These are phyloP conservation scores for Agroathelia rolfsii DNA, from an alignment of 1,284 basidiomycete genomes.

Conservation along the genomic window DNA sequence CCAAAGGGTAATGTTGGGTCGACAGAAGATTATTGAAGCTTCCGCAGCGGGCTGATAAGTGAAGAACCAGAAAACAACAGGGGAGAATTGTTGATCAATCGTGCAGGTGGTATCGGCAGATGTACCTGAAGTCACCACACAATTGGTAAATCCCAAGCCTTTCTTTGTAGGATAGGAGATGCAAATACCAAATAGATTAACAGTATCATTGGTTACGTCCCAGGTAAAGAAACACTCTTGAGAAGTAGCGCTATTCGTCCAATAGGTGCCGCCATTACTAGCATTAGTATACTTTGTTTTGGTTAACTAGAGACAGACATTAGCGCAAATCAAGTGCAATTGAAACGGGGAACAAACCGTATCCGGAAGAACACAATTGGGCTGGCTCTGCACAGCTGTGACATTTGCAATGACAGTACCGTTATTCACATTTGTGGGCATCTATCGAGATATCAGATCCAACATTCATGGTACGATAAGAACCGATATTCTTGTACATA, in stretches of 20 bases:
- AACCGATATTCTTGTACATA: no score
- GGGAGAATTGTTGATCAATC: conserved; percentile 29
- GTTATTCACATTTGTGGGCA: conserved; percentile 19
- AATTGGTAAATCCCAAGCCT: background rate
- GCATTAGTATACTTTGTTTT: conserved; percentile 22
- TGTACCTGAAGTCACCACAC: no score
- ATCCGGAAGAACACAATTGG: conserved; percentile 29
- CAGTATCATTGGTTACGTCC: conserved; percentile 27
- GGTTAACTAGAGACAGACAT: conserved; percentile 16
- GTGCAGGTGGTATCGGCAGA: conserved; percentile 7
- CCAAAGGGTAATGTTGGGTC: conserved; percentile 29
- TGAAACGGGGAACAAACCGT: conserved; percentile 18
- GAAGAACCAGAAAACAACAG: conserved; percentile 51
- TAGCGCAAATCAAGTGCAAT: no score
- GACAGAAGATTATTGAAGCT: conserved; percentile 37
- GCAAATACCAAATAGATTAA: conserved; percentile 31
- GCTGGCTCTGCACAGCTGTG: conserved; percentile 33
- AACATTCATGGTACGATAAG: no score
- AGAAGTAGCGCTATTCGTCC: conserved; percentile 31
- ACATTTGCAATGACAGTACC: conserved; percentile 35
- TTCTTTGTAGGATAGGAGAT: background rate
- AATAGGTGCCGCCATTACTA: no score
- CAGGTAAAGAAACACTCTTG: conserved; percentile 31
- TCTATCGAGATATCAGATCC: conserved; percentile 20
- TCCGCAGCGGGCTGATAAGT: conserved; percentile 25